Evolutionary conservation across 2,329 filamentous ascomycete species (phyloP), one percentile per base, ranked within the genome.

Genomic region (Macrophomina tecta): DNA sequence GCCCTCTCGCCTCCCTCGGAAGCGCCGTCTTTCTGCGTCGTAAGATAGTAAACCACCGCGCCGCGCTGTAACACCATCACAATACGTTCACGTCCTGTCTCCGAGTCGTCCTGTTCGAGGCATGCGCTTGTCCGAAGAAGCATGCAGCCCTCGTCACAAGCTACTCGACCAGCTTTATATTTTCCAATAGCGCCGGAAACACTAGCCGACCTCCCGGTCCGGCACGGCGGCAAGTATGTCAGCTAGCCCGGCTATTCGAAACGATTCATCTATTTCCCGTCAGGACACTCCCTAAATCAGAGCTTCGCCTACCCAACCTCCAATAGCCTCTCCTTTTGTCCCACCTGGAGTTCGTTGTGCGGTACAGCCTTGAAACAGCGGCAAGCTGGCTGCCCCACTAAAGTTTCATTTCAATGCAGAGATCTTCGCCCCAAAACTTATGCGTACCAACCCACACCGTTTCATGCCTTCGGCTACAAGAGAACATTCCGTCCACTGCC

Each of bases 371-470:
- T 62, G 58, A 62, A 62, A 62, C 58, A 9, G 16, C n/a, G 23
- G 40, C 55, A 34, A 34, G 11, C 23, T 28, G 7, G 16, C 23
- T 28, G 42, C 58, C 58, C 58, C 58, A 62, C 58, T 49, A 28
- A 48, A 49, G 58, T 49, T 49, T 62, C 58, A 62, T 62, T 38
- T 62, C 42, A 42, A 36, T 49, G 30, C 45, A 16, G 8, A 62
- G 58, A 62, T 62, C 58, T 49, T 30, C 58, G 42, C 49, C 36
- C 58, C 58, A 49, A 62, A 49, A 49, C 58, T 62, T 49, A 62
- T 49, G 58, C 58, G 32, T 62, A 62, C 36, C 56, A 40, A 8
- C 40, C 5, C 30, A 28, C 1, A 42, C 28, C 12, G 58, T 62
- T 62, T 62, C 58, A 62, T 11, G 34, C 8, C 30, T 23, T 62